Percentiles rank a stretch among this genome's conserved stretches.
phyloP scores from a whole-genome alignment of 106 monocot species.

The Acorus gramineus region DNA sequence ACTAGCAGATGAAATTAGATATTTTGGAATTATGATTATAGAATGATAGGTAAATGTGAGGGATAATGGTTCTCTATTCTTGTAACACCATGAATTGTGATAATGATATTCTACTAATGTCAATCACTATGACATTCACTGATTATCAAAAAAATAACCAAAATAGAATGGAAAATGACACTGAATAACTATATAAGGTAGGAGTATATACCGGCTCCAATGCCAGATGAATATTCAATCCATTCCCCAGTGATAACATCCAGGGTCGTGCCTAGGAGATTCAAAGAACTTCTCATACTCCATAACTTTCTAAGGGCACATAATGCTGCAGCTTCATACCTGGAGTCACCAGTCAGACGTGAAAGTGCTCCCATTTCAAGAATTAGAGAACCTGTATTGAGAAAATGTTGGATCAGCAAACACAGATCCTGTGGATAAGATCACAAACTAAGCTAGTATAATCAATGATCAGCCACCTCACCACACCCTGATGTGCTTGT shows the following conservation, averaged over 20 bases:
- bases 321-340: conserved; percentile 71
- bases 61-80: no score
- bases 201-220: conserved; percentile 71
- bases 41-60: no score
- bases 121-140: no score
- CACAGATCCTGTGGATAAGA: conserved; percentile 4
- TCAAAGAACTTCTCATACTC: conserved; percentile 93
- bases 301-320: conserved; percentile 81
- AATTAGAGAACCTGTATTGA: conserved; percentile 74
- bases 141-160: no score
- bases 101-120: no score
- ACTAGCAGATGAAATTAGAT: no score
- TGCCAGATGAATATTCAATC: conserved; percentile 84
- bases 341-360: conserved; percentile 65
- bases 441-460: neutral
- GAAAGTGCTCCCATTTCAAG: conserved; percentile 95
- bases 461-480: conserved; percentile 18
- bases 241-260: conserved; percentile 79
- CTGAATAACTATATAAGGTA: conserved; percentile 2
- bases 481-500: conserved; percentile 97
- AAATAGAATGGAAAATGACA: no score
- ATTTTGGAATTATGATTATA: no score
- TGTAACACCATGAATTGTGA: no score
- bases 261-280: conserved; percentile 87
- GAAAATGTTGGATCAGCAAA: neutral